Conservation (phyloP, 1,139 yeast species). For the Sugiyamaella japonica region DNA sequence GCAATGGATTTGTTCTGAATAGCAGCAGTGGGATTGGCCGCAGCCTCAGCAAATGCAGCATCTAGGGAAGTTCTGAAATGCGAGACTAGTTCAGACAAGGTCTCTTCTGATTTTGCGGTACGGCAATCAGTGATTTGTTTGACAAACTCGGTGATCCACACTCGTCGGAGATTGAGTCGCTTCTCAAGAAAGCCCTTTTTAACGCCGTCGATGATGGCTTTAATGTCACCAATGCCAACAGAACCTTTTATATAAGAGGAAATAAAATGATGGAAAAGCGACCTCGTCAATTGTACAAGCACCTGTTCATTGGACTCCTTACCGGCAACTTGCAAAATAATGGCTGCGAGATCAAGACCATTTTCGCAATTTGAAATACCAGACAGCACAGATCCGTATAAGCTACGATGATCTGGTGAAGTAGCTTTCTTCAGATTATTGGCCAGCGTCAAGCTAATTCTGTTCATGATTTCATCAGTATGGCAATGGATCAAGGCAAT, state of each 20-base stretch:
- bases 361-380: slow-evolving; percentile 30
- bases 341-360: slow-evolving; percentile 45
- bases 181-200: slow-evolving; percentile 63
- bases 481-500: slow-evolving; percentile 28
- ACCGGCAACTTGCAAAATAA: slow-evolving; percentile 52
- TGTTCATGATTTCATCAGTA: slow-evolving; percentile 31
- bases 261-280: slow-evolving; percentile 50
- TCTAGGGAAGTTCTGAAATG: slow-evolving; percentile 42
- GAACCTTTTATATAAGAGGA: neutral
- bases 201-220: slow-evolving; percentile 42
- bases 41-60: slow-evolving; percentile 41
- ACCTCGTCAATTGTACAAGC: slow-evolving; percentile 51
- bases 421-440: slow-evolving; percentile 54
- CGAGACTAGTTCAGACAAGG: slow-evolving; percentile 25
- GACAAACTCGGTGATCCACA: slow-evolving; percentile 66
- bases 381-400: slow-evolving; percentile 47
- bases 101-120: neutral
- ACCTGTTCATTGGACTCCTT: slow-evolving; percentile 79
- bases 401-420: slow-evolving; percentile 64
- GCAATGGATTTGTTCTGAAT: slow-evolving; percentile 38
- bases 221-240: slow-evolving; percentile 19
- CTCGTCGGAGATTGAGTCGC: slow-evolving; percentile 58
- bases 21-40: slow-evolving; percentile 32
- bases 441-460: slow-evolving; percentile 53
- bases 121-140: slow-evolving; percentile 30